Percentiles rank a stretch among this genome's conserved stretches.
These are phyloP conservation scores for Vigna unguiculata DNA, from an alignment of 306 rosid species.

Conservation along the genomic window DNA sequence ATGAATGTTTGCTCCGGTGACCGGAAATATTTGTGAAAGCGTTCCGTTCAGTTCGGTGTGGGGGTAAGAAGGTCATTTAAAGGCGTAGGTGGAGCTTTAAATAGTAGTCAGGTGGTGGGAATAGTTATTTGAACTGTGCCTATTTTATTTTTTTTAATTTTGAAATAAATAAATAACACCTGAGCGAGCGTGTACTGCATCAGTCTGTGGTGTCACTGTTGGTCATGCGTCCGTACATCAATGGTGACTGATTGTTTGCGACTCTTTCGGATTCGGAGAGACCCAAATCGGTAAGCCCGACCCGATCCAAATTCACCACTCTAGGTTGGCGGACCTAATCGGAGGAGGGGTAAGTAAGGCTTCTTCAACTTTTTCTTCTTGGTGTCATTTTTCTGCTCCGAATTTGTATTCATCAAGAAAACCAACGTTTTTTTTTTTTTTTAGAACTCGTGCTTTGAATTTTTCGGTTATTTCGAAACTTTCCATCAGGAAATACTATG, in stretches of 20 bases:
- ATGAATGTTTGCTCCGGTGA: too few relatives aligned
- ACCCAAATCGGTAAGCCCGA: background rate
- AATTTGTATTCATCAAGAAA: background rate
- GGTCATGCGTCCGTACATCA: background rate
- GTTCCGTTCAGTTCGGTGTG: too few relatives aligned
- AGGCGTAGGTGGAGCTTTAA: too few relatives aligned
- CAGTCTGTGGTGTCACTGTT: background rate
- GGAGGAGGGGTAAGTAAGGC: conserved; percentile 2
- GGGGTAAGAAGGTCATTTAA: too few relatives aligned
- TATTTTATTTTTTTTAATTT: background rate
- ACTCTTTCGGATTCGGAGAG: background rate
- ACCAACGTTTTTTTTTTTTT: background rate
- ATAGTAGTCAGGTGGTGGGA: too few relatives aligned
- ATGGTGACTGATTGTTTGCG: background rate
- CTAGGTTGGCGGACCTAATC: background rate
- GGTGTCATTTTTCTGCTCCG: background rate
- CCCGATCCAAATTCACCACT: background rate
- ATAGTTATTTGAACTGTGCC: too few relatives aligned
- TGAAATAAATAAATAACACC: background rate
- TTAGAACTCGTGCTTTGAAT: background rate
- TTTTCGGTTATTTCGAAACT: background rate
- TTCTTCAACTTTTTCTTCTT: background rate
- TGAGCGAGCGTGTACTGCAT: background rate
- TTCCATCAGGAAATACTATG: background rate
- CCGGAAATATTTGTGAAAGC: too few relatives aligned